phyloP scores from a whole-genome alignment of 169 alveolate species.

The Cryptosporidium xiaoi region DNA sequence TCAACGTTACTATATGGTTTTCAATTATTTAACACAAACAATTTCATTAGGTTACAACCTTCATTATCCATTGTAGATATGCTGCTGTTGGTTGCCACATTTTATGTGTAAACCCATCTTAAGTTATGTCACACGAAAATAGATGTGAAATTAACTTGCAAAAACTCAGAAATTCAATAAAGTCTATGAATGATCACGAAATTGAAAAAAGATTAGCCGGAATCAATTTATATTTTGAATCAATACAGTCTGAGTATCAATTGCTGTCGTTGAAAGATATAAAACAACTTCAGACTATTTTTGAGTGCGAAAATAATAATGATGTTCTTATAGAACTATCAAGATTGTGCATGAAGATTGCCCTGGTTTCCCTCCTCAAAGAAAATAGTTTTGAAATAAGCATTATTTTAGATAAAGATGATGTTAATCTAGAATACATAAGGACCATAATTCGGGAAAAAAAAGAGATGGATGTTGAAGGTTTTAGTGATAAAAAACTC shows the following conservation, averaged over 20 bases:
- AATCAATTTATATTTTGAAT: slow-evolving; percentile 5
- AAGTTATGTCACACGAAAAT: too few relatives aligned
- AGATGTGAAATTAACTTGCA: not conserved
- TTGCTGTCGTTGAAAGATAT: slow-evolving; percentile 1
- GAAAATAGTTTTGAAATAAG: slow-evolving; percentile 9
- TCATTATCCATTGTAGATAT: too few relatives aligned
- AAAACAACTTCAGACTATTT: slow-evolving; percentile 8
- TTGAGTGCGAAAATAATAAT: slow-evolving; percentile 61
- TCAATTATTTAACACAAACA: too few relatives aligned
- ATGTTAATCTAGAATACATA: not conserved
- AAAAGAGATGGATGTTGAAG: not conserved
- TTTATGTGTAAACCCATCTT: too few relatives aligned
- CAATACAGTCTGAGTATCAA: not conserved
- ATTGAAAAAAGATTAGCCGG: slow-evolving; percentile 35
- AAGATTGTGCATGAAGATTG: slow-evolving; percentile 40
- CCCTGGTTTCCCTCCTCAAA: slow-evolving; percentile 17
- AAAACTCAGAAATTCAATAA: slow-evolving; percentile 9
- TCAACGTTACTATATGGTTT: too few relatives aligned
- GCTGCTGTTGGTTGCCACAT: too few relatives aligned
- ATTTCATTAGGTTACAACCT: too few relatives aligned
- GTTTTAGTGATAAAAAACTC: too few relatives aligned
- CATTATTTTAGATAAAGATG: not conserved
- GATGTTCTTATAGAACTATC: slow-evolving; percentile 48
- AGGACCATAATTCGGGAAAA: not conserved
- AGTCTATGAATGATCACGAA: slow-evolving; percentile 34